Percentiles rank a stretch among this genome's conserved stretches.
Conservation (phyloP, 1,139 yeast species). For the Geotrichum candidum region DNA sequence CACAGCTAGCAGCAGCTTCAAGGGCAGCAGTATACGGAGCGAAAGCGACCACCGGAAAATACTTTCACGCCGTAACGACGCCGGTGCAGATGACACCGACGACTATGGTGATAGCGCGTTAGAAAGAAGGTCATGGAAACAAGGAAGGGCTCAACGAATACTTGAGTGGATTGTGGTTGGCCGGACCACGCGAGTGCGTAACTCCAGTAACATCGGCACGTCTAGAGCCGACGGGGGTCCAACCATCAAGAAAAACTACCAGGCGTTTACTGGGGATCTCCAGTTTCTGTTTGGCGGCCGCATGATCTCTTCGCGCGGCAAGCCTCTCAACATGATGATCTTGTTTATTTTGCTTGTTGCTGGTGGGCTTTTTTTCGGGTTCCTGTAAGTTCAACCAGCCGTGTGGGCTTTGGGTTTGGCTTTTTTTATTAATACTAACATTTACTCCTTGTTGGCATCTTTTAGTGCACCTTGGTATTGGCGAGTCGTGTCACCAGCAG, state of each 20-base stretch:
- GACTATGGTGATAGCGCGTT: neutral
- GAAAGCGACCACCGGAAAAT: neutral
- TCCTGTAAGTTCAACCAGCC: slow-evolving; percentile 33
- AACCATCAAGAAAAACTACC: slow-evolving; percentile 30
- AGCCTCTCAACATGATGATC: slow-evolving; percentile 38
- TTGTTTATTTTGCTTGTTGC: slow-evolving; percentile 41
- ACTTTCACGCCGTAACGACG: neutral
- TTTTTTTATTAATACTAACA: neutral
- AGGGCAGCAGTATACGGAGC: neutral
- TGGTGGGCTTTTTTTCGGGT: slow-evolving; percentile 46
- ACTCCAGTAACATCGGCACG: slow-evolving; percentile 18
- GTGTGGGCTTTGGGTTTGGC: neutral
- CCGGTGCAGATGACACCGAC: neutral
- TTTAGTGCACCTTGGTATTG: slow-evolving; percentile 49
- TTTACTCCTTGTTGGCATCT: neutral
- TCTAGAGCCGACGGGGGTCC: slow-evolving; percentile 13
- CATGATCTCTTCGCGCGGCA: slow-evolving; percentile 40
- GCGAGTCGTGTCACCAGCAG: slow-evolving; percentile 51
- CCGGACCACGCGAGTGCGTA: slow-evolving; percentile 16
- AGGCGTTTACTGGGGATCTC: slow-evolving; percentile 38
- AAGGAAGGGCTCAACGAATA: neutral
- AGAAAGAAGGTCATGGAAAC: neutral
- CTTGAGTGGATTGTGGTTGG: slow-evolving; percentile 12
- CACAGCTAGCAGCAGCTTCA: neutral
- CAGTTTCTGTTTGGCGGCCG: slow-evolving; percentile 63